Percentiles rank a stretch among this genome's conserved stretches.
Conservation (phyloP, 2,329 filamentous ascomycete genomes). For the Penicillium sp. region DNA sequence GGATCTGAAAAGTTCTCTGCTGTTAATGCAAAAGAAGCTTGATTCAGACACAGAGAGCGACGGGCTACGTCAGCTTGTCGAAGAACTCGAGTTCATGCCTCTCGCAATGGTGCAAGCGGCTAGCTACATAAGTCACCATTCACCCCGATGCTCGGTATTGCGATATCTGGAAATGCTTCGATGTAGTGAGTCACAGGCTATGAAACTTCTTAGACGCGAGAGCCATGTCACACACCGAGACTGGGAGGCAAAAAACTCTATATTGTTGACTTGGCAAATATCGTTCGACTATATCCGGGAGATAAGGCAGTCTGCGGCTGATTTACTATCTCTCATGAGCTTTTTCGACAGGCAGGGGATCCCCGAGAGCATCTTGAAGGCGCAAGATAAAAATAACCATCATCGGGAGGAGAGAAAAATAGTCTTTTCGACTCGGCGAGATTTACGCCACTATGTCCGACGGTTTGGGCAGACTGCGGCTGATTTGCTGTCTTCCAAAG, state of each 20-base stretch:
- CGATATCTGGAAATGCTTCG: constrained; percentile 30
- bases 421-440: constrained; percentile 32
- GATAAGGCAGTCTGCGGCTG: constrained; percentile 22
- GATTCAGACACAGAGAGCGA: constrained; percentile 1
- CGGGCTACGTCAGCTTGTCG: background rate
- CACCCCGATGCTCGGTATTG: background rate
- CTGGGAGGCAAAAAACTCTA: constrained; percentile 23
- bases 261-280: constrained; percentile 34
- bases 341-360: constrained; percentile 30
- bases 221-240: constrained; percentile 22
- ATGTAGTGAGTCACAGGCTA: constrained; percentile 30
- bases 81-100: constrained; percentile 8
- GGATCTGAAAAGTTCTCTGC: constrained; percentile 23
- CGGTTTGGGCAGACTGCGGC: constrained; percentile 22
- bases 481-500: constrained; percentile 30
- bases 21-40: constrained; percentile 34
- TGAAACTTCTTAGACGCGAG: constrained; percentile 30
- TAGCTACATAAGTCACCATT: constrained; percentile 26
- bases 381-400: background rate
- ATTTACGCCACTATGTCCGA: constrained; percentile 33
- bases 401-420: no score
- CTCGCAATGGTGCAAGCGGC: constrained; percentile 33
- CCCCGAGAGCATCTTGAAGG: constrained; percentile 20
- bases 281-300: constrained; percentile 33
- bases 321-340: constrained; percentile 31